Evolutionary conservation across 116 monocot species (phyloP), one percentile per base, ranked within the genome.

Genomic region (Iris pallida): DNA sequence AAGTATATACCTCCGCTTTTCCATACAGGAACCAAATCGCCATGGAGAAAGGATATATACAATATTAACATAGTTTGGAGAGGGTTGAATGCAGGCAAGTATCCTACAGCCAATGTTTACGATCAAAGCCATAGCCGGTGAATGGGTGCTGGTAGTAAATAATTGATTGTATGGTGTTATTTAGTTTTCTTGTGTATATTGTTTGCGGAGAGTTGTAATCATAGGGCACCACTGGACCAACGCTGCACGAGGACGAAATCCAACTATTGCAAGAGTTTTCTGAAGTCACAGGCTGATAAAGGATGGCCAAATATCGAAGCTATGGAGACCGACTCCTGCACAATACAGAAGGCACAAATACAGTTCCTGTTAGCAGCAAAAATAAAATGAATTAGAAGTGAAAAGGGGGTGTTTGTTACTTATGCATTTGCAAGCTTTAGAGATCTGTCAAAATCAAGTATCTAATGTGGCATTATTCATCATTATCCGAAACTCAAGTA

Each of bases 201-300:
- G 47, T 73, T 69, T 13, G 79, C 68, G 20, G 68, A 65, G 58
- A 76, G 76, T 61, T 80, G 73, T 64, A 56, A 60, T 42, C 69
- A 80, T 16, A 46, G 66, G 49, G 79, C 60, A 80, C 76, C 44
- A 76, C 73, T 54, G 80, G 79, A 7, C 69, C 73, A 3, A 15
- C 62, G 41, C 65, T 84, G 16, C 61, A 68, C 30, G 75, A 84
- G 58, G 80, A 80, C 20, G 84, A 73, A 43, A 80, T 80, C 70
- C 73, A 66, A 55, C 63, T 59, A 11, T 44, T 73, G 40, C 69
- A 70, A 16, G 70, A 78, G 43, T 65, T 82, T 74, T 55, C 70
- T 84, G 20, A 73, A 73, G 69, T 47, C 73, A 56, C 84, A 73
- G 40, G 76, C 84, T 56, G 70, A 76, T 30, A 76, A 71, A 65